A percentile compares a stretch with the other conserved stretches of the same genome.
phyloP scores from a whole-genome alignment of 23 red algal genomes.

The Chondrus crispus region DNA sequence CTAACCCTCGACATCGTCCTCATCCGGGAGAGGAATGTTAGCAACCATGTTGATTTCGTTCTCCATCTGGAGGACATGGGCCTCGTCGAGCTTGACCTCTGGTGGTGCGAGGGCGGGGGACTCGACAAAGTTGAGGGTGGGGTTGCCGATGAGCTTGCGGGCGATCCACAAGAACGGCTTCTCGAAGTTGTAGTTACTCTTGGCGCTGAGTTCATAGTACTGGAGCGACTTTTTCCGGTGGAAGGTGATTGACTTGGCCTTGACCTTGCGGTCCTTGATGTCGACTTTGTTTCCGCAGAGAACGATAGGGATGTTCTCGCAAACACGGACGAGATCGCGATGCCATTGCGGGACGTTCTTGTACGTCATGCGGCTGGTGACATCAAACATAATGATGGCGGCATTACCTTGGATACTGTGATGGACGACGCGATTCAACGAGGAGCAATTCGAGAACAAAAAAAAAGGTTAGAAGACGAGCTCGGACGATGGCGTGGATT shows the following conservation, averaged over 20 bases:
- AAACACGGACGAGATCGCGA: slow-evolving; percentile 96
- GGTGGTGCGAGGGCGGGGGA: slow-evolving; percentile 90
- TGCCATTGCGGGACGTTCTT: slow-evolving; percentile 99
- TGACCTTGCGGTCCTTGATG: slow-evolving; percentile 99
- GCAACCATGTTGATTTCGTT: slow-evolving; percentile 76
- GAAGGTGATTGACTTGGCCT: slow-evolving; percentile 95
- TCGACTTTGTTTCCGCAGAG: slow-evolving; percentile 99
- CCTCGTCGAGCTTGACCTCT: slow-evolving; percentile 85
- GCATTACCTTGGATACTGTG: slow-evolving; percentile 93
- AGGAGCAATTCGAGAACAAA: background rate
- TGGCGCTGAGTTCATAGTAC: slow-evolving; percentile 97
- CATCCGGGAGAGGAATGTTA: slow-evolving; percentile 85
- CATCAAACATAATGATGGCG: slow-evolving; percentile 99
- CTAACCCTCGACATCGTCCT: slow-evolving; percentile 80
- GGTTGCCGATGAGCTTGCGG: slow-evolving; percentile 92
- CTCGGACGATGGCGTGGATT: background rate
- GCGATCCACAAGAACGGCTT: slow-evolving; percentile 99
- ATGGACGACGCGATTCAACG: background rate
- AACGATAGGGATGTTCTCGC: slow-evolving; percentile 99
- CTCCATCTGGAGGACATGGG: slow-evolving; percentile 89
- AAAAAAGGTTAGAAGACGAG: background rate
- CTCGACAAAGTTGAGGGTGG: slow-evolving; percentile 81
- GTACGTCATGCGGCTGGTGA: slow-evolving; percentile 95
- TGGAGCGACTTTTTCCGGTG: slow-evolving; percentile 98
- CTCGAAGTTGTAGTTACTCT: slow-evolving; percentile 99